Percentiles rank a stretch among this genome's conserved stretches.
Evolutionary conservation across 2,329 filamentous ascomycete species (phyloP).

Genomic region (Harringtonia aguacate): DNA sequence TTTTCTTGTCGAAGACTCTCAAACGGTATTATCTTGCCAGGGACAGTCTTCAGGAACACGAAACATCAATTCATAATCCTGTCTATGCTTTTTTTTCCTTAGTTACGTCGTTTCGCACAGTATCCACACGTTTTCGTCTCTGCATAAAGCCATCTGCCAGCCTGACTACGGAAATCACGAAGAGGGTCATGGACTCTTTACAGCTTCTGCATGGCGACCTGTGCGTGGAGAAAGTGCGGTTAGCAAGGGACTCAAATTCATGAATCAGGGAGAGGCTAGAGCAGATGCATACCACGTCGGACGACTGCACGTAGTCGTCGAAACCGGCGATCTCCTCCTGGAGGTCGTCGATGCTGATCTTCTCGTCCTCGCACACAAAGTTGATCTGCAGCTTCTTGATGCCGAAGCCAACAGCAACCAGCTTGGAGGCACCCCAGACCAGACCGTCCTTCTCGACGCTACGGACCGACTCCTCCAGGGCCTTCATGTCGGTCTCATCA

Average conservation of each 20-base stretch:
- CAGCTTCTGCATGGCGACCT: constrained; percentile 77
- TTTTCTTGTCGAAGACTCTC: too few relatives aligned
- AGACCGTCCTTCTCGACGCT: constrained; percentile 86
- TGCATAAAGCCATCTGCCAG: background rate
- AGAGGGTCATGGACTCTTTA: constrained; percentile 45
- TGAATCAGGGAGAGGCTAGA: constrained; percentile 8
- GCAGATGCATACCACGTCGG: constrained; percentile 49
- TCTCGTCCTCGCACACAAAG: constrained; percentile 94
- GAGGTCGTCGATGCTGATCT: constrained; percentile 79
- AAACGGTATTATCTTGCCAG: too few relatives aligned
- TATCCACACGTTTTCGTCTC: background rate
- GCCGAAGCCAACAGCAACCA: constrained; percentile 87
- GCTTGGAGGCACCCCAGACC: constrained; percentile 86
- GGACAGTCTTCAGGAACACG: too few relatives aligned
- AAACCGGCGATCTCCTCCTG: constrained; percentile 72
- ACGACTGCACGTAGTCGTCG: constrained; percentile 94
- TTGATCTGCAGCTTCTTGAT: constrained; percentile 99
- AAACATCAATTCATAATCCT: background rate
- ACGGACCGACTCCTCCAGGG: constrained; percentile 71
- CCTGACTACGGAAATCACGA: background rate
- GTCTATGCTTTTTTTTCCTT: background rate
- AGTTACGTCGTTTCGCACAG: background rate
- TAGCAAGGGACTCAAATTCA: constrained; percentile 17
- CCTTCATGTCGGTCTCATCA: constrained; percentile 86
- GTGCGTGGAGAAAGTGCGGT: background rate